Evolutionary conservation across 768 basidiomycete species (phyloP), one percentile per base, ranked within the genome.

Genomic region (Panellus pusillus): DNA sequence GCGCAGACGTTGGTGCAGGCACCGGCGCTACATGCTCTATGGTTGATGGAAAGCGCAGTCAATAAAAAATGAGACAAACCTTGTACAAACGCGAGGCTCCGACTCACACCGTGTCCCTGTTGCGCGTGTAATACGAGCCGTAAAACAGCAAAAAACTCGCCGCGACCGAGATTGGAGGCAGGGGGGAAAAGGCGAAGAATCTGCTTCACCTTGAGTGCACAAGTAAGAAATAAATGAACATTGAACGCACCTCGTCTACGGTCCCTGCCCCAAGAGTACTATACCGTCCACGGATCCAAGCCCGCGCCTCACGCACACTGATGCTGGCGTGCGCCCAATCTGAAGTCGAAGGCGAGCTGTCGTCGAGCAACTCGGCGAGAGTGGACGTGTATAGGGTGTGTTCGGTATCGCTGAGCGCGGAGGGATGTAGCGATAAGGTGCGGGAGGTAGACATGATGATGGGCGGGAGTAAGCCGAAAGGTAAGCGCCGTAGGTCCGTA

Each of bases 221-320:
- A 35, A 14, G 32, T 14, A 3, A 32, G 7, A 14, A 35, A 35
- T 2, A 35, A 35, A 14, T 4, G 4, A 27, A 7, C 14, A 19
- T n/a, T 2, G 31, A 29, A 51, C 35, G 20, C 27, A 51, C 50
- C 50, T 42, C 40, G 15, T 51, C 50, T 4, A 51, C 41, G 43
- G 73, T 68, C 20, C 63, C 57, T 13, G 68, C 69, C 27, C 65
- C 61, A 9, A 51, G 18, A 6, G 31, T 31, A 17, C 70, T 60
- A 53, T 79, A 80, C 50, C 79, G 70, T 17, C 79, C 80, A n/a
- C 76, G 65, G 15, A 81, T 66, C 79, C 79, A 82, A n/a, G 78
- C 80, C 13, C 79, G 68, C 12, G 71, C 79, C 57, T 82, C 79
- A 18, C 79, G 75, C 11, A 80, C 69, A 12, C 62, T 48, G 15